These are phyloP conservation scores for Stentor roeselii DNA, from an alignment of 73 alveolate species.

Conservation along the genomic window DNA sequence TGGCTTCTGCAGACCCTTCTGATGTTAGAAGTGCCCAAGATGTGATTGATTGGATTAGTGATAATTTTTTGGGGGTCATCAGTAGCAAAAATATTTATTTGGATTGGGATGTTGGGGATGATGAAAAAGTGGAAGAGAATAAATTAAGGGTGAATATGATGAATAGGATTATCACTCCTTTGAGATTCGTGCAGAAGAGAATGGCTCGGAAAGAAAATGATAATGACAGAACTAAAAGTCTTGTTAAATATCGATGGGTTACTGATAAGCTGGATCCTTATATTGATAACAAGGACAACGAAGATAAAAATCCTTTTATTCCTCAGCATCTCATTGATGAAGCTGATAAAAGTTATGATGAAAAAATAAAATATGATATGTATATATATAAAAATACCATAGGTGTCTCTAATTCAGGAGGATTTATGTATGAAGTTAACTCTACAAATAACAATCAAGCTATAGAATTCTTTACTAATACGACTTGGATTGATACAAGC, in stretches of 20 bases:
- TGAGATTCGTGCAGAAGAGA: constrained; percentile 16
- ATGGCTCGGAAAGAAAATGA: neutral
- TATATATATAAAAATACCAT: neutral
- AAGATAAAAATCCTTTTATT: neutral
- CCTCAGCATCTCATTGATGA: neutral
- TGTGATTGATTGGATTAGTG: neutral
- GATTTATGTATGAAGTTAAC: neutral
- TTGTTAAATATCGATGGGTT: neutral
- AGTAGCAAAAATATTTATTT: neutral
- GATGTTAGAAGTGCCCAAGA: neutral
- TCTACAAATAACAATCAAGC: neutral
- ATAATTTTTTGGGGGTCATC: neutral
- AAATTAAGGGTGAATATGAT: neutral
- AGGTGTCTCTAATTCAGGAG: constrained; percentile 14
- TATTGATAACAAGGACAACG: neutral
- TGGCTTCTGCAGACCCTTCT: neutral
- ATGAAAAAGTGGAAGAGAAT: too few relatives aligned
- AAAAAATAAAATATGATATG: neutral
- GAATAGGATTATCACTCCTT: constrained; percentile 26
- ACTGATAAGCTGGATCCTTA: constrained; percentile 1
- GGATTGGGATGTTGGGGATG: neutral
- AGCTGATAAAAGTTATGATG: neutral
- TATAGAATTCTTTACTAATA: neutral
- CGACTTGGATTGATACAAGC: neutral
- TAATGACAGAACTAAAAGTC: neutral